Base-by-base conservation (phyloP, 208 protist genomes). In the Crithidia mellificae region DNA sequence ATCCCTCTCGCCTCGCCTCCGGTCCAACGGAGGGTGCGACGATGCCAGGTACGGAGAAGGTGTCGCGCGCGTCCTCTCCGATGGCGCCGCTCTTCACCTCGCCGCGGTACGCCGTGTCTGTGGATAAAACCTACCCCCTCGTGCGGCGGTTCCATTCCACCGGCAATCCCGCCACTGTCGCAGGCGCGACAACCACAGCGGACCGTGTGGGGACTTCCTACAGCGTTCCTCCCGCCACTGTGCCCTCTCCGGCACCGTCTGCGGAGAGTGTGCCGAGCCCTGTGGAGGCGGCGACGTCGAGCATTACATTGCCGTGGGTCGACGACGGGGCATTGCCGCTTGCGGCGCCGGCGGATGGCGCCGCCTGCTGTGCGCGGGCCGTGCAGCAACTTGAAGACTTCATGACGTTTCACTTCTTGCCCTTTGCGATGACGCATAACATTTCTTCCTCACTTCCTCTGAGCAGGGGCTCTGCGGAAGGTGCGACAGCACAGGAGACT, bases 371-470 rank as follows among this genome's bases (percentile, higher is more conserved):
- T 20, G 50, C 53, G 14, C 54, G 34, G 14, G 62, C 72, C 15
- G 36, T 65, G 30, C 63, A 54, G 11, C 59, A 63, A 22, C 58
- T 93, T 4, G 80, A 90, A 54, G 36, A 63, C 43, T 93, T 89
- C 64, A 86, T 93, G 77, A 36, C 74, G 1, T 93, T 85, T 62
- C 77, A 77, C 22, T 85, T 93, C 24, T 70, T 93, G 32, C 75
- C 84, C 14, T 53, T 84, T 20, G 83, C 83, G 7, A 67, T 89
- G 36, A 74, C 76, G 43, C 88, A 93, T 73, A 90, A 92, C 68
- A 22, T 41, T 2, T 38, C 41, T 1, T 29, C 54, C 6, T 5
- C 32, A 5, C 22, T 38, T n/a, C n/a, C n/a, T n/a, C n/a, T n/a
- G n/a, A n/a, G n/a, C n/a, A n/a, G n/a, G n/a, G n/a, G n/a, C n/a